phyloP scores from a whole-genome alignment of 1,284 basidiomycete species.

The Rhodotorula sp. region DNA sequence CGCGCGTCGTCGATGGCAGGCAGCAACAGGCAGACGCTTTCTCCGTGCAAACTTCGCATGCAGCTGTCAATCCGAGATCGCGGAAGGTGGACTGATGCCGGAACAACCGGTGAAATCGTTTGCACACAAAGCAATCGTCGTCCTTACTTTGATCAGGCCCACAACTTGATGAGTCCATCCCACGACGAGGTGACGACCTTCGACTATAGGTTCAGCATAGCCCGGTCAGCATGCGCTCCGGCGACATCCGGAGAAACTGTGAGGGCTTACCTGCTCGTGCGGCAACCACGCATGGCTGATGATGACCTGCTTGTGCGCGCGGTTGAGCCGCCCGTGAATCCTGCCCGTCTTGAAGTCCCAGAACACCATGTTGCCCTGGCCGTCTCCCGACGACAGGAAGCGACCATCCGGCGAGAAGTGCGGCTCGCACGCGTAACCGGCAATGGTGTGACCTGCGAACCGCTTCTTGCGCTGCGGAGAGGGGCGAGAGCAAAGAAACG shows the following conservation, averaged over 20 bases:
- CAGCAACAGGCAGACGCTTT: too few species aligned
- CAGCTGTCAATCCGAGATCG: too few species aligned
- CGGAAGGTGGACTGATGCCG: too few species aligned
- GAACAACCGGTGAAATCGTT: background rate
- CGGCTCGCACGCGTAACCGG: slow-evolving; percentile 94
- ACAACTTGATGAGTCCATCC: slow-evolving; percentile 41
- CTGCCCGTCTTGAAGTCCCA: slow-evolving; percentile 99
- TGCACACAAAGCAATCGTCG: background rate
- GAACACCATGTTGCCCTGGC: slow-evolving; percentile 90
- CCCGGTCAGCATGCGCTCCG: background rate
- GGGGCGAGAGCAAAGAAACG: too few species aligned
- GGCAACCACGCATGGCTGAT: slow-evolving; percentile 98
- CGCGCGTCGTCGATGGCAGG: background rate
- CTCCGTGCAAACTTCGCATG: too few species aligned
- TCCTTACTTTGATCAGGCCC: slow-evolving; percentile 9
- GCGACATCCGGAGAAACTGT: background rate
- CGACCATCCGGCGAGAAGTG: slow-evolving; percentile 97
- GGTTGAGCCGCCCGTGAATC: slow-evolving; percentile 75
- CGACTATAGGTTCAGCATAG: slow-evolving; percentile 13
- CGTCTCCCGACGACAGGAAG: slow-evolving; percentile 95
- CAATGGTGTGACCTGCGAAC: slow-evolving; percentile 93
- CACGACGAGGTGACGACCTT: slow-evolving; percentile 39
- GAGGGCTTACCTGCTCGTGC: slow-evolving; percentile 80
- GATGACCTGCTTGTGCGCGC: slow-evolving; percentile 89
- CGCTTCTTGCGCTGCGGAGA: slow-evolving; percentile 80